These are phyloP conservation scores for Haplosporangium gracile DNA, from an alignment of 192 early-diverging fungal species.

Conservation along the genomic window DNA sequence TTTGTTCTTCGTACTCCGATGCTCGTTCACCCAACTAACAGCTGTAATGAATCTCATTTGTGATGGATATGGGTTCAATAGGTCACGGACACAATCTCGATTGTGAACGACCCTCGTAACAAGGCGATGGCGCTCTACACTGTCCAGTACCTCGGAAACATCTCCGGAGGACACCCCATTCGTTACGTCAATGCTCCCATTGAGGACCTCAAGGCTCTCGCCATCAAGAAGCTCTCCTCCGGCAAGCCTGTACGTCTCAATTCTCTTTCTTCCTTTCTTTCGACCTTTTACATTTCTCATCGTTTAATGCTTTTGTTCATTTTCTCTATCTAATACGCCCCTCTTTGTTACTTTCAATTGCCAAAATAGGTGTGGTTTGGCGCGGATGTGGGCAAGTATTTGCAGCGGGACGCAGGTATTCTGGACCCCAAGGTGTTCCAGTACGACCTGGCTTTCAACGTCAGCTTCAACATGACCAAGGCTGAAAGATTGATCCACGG, in stretches of 20 bases:
- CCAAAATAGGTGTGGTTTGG: conserved; percentile 77
- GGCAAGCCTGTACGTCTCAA: conserved; percentile 64
- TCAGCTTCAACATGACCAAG: conserved; percentile 72
- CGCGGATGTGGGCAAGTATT: conserved; percentile 80
- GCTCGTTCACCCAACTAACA: not conserved
- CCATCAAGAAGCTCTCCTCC: conserved; percentile 68
- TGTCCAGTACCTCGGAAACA: conserved; percentile 80
- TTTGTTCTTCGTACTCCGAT: not conserved
- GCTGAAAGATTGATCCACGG: conserved; percentile 77
- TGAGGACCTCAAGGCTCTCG: conserved; percentile 69
- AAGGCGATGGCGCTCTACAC: conserved; percentile 72
- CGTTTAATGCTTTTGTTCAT: no score
- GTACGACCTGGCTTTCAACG: conserved; percentile 75
- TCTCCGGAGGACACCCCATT: conserved; percentile 73
- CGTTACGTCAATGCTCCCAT: conserved; percentile 76
- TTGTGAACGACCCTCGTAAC: conserved; percentile 85
- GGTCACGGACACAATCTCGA: conserved; percentile 71
- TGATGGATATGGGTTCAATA: conserved; percentile 31
- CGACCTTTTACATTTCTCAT: not conserved
- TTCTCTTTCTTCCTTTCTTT: not conserved
- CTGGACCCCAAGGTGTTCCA: conserved; percentile 75
- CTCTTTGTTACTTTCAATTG: not conserved
- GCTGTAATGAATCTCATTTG: not conserved
- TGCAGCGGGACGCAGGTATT: conserved; percentile 64
- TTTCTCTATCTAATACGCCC: no score